Evolutionary conservation across 805 yeast genomes (phyloP), one percentile per base, ranked within the genome.

Genomic region (Hyphopichia homilentoma): DNA sequence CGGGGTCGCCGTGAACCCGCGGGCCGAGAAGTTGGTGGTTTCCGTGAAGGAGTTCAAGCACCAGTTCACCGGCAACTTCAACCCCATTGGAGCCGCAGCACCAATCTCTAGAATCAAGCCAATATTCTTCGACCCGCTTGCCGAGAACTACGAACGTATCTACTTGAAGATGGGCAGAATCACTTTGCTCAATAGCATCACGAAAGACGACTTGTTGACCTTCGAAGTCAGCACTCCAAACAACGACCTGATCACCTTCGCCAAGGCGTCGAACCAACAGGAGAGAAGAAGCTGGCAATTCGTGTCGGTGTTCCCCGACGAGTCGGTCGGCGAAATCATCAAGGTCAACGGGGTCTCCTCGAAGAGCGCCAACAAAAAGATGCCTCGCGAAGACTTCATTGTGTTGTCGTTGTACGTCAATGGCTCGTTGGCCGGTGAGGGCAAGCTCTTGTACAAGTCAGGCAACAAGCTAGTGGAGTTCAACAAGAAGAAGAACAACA

Each of bases 1-100:
- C 34, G 95, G 95, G 41, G 76, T 85, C 33, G 90, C 89, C 4
- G 73, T 84, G 18, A 84, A 85, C 39, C 88, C 90, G 17, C 70
- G 94, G 54, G 87, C 93, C 3, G 89, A 82, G 45, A 70, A 68
- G 36, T 63, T 87, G 42, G 70, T 76, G 21, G 72, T 84, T 7
- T 70, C 89, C 2, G 75, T 86, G 28, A 85, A 84, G 54, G 95
- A 85, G 52, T 74, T 84, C 47, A 75, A 73, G 50, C 77, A 73
- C 33, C 65, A 64, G 43, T 63, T 63, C 39, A 25, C 49, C 28
- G 48, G 38, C 20, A 36, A 27, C 30, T 43, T 36, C 25, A 43
- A 43, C 25, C 49, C 52, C 11, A 48, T 65, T 19, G 50, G 61
- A 9, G 56, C 65, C 20, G 57, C 75, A 3, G 57, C 61, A 6